Conservation (phyloP, 768 basidiomycete genomes). For the Amylocystis lapponica region DNA sequence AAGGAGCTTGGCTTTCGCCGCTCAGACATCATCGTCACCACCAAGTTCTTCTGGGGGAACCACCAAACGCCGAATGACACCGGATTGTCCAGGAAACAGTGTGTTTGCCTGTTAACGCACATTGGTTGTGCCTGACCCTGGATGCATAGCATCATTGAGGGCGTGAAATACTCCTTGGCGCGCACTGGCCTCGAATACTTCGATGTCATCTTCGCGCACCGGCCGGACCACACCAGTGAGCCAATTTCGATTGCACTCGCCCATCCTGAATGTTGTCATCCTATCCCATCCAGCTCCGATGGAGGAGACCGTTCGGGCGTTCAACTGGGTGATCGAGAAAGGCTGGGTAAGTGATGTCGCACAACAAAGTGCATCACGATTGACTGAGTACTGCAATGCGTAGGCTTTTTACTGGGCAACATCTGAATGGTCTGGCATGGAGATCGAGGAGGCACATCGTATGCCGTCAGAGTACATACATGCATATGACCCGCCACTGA, state of each 20-base stretch:
- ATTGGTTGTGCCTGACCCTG: background rate
- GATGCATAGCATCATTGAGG: slow-evolving; percentile 60
- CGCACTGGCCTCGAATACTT: slow-evolving; percentile 73
- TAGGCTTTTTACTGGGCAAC: slow-evolving; percentile 70
- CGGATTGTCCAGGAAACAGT: slow-evolving; percentile 61
- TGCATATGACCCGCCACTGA: too few relatives aligned
- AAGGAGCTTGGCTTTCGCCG: slow-evolving; percentile 65
- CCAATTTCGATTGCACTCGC: background rate
- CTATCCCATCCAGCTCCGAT: slow-evolving; percentile 39
- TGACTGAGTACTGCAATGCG: too few relatives aligned
- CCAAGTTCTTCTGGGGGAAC: slow-evolving; percentile 76
- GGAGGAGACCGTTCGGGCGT: slow-evolving; percentile 78
- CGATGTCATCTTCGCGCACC: slow-evolving; percentile 67
- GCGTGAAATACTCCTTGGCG: slow-evolving; percentile 56
- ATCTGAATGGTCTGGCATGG: slow-evolving; percentile 66
- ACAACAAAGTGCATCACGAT: too few relatives aligned
- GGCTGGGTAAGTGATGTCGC: slow-evolving; percentile 49
- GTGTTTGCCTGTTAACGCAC: slow-evolving; percentile 16
- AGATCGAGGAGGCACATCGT: slow-evolving; percentile 16
- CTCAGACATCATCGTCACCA: slow-evolving; percentile 68
- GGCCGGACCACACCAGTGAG: slow-evolving; percentile 51
- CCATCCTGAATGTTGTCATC: background rate
- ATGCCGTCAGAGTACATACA: too few relatives aligned
- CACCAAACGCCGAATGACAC: slow-evolving; percentile 42
- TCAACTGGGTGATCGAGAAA: slow-evolving; percentile 72